These are phyloP conservation scores for Phytophthora nicotianae DNA, from an alignment of 352 stramenopile genomes.

Conservation along the genomic window DNA sequence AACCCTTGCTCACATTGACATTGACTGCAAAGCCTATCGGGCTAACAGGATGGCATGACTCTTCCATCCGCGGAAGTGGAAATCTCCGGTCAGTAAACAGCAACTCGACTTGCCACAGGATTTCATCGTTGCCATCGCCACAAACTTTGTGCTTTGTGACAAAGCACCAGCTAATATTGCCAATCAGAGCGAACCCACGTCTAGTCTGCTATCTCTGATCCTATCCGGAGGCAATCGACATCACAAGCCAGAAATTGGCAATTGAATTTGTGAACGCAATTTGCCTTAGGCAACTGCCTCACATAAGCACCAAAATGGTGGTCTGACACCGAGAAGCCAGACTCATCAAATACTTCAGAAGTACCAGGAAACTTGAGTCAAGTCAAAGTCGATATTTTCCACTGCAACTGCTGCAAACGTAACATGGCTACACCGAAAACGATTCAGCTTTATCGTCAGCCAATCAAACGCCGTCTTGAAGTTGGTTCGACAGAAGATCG, in stretches of 20 bases:
- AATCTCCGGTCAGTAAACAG: conserved; percentile 14
- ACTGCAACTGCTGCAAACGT: background rate
- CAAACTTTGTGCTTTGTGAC: background rate
- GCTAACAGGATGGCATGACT: conserved; percentile 9
- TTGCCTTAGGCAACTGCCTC: background rate
- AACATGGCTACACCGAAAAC: conserved; percentile 19
- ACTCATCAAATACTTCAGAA: background rate
- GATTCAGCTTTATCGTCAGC: conserved; percentile 2
- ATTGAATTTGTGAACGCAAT: background rate
- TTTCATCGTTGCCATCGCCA: background rate
- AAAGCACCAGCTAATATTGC: background rate
- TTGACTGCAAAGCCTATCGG: background rate
- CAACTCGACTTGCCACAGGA: conserved; percentile 8
- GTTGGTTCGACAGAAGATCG: conserved; percentile 32
- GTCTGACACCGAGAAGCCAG: conserved; percentile 15
- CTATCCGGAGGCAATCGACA: conserved; percentile 5
- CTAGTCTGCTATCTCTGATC: conserved; percentile 4
- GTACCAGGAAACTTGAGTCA: background rate
- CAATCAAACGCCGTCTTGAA: conserved; percentile 32
- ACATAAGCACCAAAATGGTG: background rate
- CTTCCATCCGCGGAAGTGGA: background rate
- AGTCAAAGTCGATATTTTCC: background rate
- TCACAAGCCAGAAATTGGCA: conserved; percentile 11
- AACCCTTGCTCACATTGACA: background rate
- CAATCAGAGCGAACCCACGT: conserved; percentile 18